These are phyloP conservation scores for Amborella trichopoda DNA, from an alignment of 164 flowering plant species.

Conservation along the genomic window DNA sequence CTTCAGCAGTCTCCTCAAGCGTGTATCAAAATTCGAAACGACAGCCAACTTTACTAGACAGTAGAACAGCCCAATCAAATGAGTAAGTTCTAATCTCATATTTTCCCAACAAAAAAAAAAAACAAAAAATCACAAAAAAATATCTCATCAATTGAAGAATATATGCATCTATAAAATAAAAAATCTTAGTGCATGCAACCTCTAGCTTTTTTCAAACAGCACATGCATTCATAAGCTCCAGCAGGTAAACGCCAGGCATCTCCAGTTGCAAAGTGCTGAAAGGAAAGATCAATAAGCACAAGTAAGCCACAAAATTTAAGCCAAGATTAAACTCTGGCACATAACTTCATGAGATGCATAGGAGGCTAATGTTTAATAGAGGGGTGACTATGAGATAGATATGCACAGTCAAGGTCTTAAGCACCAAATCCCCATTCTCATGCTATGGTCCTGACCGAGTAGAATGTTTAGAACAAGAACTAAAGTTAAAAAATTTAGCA, in stretches of 20 bases:
- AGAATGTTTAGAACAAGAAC: too few relatives aligned
- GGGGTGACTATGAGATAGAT: too few relatives aligned
- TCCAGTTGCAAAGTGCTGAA: slow-evolving; percentile 75
- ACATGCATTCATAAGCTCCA: slow-evolving; percentile 55
- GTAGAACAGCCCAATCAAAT: slow-evolving; percentile 5
- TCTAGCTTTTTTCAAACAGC: slow-evolving; percentile 64
- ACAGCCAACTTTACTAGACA: slow-evolving; percentile 83
- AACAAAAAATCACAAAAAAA: not conserved
- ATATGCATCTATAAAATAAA: too few relatives aligned
- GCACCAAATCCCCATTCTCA: too few relatives aligned
- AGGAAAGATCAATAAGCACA: slow-evolving; percentile 8
- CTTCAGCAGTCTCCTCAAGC: slow-evolving; percentile 78
- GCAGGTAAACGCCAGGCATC: slow-evolving; percentile 80
- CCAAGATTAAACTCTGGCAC: too few relatives aligned
- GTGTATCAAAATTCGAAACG: slow-evolving; percentile 90
- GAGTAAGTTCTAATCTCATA: not conserved
- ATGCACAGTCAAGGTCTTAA: too few relatives aligned
- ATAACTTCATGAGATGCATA: too few relatives aligned
- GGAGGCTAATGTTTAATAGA: too few relatives aligned
- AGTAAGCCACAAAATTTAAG: not conserved
- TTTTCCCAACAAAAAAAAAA: slow-evolving; percentile 1
- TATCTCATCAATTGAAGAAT: too few relatives aligned
- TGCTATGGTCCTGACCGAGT: too few relatives aligned
- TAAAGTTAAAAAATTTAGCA: too few relatives aligned
- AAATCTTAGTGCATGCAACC: slow-evolving; percentile 36